Conservation (phyloP, 2,329 filamentous ascomycete genomes). For the Beauveria pseudobassiana region DNA sequence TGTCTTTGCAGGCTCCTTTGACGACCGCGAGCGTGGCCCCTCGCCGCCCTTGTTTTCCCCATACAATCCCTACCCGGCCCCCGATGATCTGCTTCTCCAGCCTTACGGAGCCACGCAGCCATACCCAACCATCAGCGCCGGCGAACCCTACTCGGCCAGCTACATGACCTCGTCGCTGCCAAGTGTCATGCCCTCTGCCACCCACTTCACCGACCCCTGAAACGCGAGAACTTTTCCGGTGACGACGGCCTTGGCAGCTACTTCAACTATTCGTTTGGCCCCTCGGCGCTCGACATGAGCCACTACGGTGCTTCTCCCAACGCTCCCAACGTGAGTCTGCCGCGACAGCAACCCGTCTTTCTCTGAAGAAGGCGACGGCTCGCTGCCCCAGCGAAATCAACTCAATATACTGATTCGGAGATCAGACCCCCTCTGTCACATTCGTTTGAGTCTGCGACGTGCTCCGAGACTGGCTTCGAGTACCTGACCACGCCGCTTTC, state of each 20-base stretch:
- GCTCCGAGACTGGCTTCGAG: constrained; percentile 54
- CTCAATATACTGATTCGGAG: constrained; percentile 42
- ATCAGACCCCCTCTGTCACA: constrained; percentile 70
- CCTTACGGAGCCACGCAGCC: constrained; percentile 48
- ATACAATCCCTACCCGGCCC: constrained; percentile 56
- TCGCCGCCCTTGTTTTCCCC: constrained; percentile 59
- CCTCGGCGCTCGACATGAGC: constrained; percentile 57
- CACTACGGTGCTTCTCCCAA: constrained; percentile 56
- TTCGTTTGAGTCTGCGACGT: constrained; percentile 58
- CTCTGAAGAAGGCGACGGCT: constrained; percentile 24
- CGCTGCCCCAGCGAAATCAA: constrained; percentile 29
- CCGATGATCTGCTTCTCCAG: constrained; percentile 56
- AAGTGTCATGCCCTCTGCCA: constrained; percentile 57
- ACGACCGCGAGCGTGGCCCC: constrained; percentile 61
- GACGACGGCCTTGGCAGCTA: constrained; percentile 57
- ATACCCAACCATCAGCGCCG: constrained; percentile 44
- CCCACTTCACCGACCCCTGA: constrained; percentile 57
- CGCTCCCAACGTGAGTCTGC: constrained; percentile 65
- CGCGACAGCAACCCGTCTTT: background rate
- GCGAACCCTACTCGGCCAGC: constrained; percentile 42
- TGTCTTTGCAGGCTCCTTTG: constrained; percentile 53
- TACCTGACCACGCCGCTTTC: constrained; percentile 65
- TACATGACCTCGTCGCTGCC: constrained; percentile 48
- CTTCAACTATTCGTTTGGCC: constrained; percentile 63
- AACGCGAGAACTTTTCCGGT: constrained; percentile 50